Percentiles rank a stretch among this genome's conserved stretches.
Evolutionary conservation across 2,329 filamentous ascomycete genomes (phyloP).

Genomic region (Zalaria sp.): DNA sequence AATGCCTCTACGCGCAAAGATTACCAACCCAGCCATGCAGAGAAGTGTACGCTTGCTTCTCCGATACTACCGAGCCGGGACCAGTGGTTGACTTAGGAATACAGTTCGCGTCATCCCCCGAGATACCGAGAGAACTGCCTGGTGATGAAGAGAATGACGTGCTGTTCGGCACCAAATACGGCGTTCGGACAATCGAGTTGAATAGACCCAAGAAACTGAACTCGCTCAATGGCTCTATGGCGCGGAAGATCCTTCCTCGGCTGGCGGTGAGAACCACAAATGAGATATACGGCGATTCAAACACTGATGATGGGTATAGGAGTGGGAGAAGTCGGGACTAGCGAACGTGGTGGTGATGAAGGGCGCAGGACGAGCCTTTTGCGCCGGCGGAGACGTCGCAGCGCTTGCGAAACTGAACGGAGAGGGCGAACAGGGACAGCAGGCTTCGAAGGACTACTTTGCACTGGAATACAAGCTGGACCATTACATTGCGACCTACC

Average conservation of each 20-base stretch:
- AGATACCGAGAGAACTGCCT: conserved; percentile 25
- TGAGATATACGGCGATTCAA: neutral
- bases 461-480: conserved; percentile 91
- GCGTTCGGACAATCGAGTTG: conserved; percentile 81
- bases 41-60: conserved; percentile 31
- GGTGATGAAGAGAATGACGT: conserved; percentile 79
- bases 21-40: conserved; percentile 45
- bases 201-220: conserved; percentile 90
- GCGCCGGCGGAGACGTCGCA: conserved; percentile 83
- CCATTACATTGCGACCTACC: conserved; percentile 85
- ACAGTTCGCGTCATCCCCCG: conserved; percentile 14
- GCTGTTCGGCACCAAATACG: conserved; percentile 77
- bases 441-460: conserved; percentile 73
- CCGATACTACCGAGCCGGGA: conserved; percentile 23
- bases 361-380: conserved; percentile 76
- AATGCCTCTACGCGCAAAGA: conserved; percentile 75
- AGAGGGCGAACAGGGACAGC: conserved; percentile 53
- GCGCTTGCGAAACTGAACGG: conserved; percentile 63
- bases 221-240: conserved; percentile 88
- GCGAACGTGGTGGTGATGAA: conserved; percentile 89
- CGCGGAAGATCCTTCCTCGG: conserved; percentile 79
- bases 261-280: conserved; percentile 39
- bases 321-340: conserved; percentile 92
- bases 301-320: conserved; percentile 26
- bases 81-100: conserved; percentile 18